Base-by-base conservation (phyloP, 2,329 filamentous ascomycete species). In the Aspergillus puulaauensis region DNA sequence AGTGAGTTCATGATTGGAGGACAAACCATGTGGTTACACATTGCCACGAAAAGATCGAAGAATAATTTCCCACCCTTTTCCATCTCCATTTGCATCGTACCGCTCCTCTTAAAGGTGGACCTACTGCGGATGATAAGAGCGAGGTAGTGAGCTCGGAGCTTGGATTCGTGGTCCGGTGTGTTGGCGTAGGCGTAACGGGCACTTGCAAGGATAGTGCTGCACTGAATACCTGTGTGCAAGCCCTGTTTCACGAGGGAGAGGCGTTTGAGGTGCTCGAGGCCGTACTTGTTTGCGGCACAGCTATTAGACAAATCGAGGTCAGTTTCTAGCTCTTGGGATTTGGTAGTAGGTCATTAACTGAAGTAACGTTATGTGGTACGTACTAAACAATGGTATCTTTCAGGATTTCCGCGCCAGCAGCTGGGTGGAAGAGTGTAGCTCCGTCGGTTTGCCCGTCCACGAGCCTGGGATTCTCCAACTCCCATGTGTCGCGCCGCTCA, bases 81-180 rank as follows among this genome's bases (percentile, higher is more conserved):
- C 92, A 97, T 96, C 79, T 96, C 92, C 65, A 90, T 85, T 77
- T 96, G 93, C 92, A 96, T 96, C 3, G 92, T 96, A 54, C 92
- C 91, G 75, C 91, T 96, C 55, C 91, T 84, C 82, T 96, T 96
- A 78, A 97, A 96, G 2, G 91, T 96, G 70, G 85, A 84, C 64
- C 93, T 86, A 67, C 89, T 91, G 64, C 92, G 87, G 71, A 96
- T 96, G 76, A 96, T 96, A 70, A 96, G 86, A 17, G 93, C 91
- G 39, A 96, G 86, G 68, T 96, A 97, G 75, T 96, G 92, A 23
- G 91, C 91, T 58, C 93, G 85, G 54, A 96, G 82, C 75, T 93
- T 93, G n/a, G 90, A 93, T 79, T 96, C 93, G 21, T 82, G 90
- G 71, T 96, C 91, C 3, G 92, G 91, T 0, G 93, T 97, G 76